Evolutionary conservation across 306 rosid genomes (phyloP), one percentile per base, ranked within the genome.

Genomic region (Prinsepia uniflora): DNA sequence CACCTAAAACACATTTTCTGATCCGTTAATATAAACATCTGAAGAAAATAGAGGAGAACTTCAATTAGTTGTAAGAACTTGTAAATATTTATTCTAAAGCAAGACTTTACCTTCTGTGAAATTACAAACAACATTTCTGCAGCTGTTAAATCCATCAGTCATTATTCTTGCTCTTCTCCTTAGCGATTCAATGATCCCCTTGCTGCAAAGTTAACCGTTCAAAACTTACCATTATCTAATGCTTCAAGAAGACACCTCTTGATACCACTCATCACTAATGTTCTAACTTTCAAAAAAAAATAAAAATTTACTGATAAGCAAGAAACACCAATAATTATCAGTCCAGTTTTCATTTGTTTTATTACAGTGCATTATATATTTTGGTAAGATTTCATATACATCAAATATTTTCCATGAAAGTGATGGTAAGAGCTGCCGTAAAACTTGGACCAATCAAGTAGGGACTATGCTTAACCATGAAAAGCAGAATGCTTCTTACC

Each of bases 131-230:
- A 95, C 89, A 72, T 95, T 95, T 88, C 90, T 91, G 88, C 99
- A 95, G 78, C 92, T 89, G 87, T 95, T 95, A 76, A 95, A 95
- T 79, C 97, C 99, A 80, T 94, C 97, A 42, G 99, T 94, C 99
- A 95, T 95, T 73, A 95, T 41, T 74, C 87, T 81, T 75, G 99
- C 99, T 80, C 99, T 89, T 84, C 80, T 91, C 88, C 96, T 89
- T 62, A 95, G 84, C 63, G 99, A 95, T 78, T 87, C 96, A 59
- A 95, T 80, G 83, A 95, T 81, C 75, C 92, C 99, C 61, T 87
- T 82, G 88, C 99, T 95, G 89, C 78, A 79, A 65, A 59, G 79
- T 79, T 65, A 62, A 45, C 42, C 39, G 57, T 59, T 49, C 57
- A 74, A 11, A 67, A 65, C 57, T 58, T 66, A 63, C 72, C 75